Evolutionary conservation across 106 monocot genomes (phyloP), one percentile per base, ranked within the genome.

Genomic region (Triglochin maritima): DNA sequence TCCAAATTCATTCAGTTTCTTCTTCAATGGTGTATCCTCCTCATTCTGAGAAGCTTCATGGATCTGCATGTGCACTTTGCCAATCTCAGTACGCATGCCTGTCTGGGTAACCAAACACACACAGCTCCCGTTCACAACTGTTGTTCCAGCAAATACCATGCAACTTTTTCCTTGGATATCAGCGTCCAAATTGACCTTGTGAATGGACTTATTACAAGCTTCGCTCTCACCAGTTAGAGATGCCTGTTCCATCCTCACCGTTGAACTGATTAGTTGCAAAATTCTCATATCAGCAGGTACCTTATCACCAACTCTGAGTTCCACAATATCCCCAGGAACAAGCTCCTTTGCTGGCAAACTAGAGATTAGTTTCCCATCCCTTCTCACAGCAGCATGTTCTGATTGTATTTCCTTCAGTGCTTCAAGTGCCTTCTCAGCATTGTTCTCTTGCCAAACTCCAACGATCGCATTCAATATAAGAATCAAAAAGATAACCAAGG

Each of bases 371-470:
- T 44, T 49, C 60, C 66, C 92, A 17, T 92, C 79, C 13, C 92
- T 66, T 57, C 76, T 85, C 14, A 88, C 87, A 2, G 60, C 48
- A 4, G 92, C 92, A n/a, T 85, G 85, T 65, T 92, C 85, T 6
- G 88, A 92, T 57, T 92, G 92, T 66, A 92, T 92, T 74, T 92
- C 88, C 44, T 92, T 92, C 46, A 92, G 62, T 2, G 88, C 92
- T 67, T 92, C 92, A 49, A 92, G 77, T 2, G 92, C 88, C 70
- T 92, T 92, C 81, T 92, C 92, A 13, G 92, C 92, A 50, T 92
- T 92, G 70, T 50, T 88, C 83, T 92, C 92, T 63, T 92, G 92
- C 92, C 92, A 92, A 8, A 92, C 92, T 3, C 92, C 92, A 17
- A 92, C 92, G 44, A 92, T 77, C 4, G 92, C 92, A 65, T 92